Conservation (phyloP, 179 eudicot genomes). For the Gypsophila paniculata region DNA sequence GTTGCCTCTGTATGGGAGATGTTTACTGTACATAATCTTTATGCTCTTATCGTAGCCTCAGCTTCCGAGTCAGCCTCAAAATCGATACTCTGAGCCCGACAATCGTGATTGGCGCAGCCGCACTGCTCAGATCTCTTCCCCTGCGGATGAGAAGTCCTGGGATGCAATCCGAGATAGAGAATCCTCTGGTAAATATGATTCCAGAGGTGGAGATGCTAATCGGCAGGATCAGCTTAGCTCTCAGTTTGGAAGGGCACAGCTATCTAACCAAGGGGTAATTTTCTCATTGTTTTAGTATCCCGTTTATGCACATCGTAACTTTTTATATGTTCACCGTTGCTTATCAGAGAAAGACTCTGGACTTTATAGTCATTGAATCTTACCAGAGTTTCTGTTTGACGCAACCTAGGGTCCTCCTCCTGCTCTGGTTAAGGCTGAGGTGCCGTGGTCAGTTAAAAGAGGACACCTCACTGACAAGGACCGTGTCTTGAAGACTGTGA, state of each 20-base stretch:
- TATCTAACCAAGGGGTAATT: slow-evolving; percentile 57
- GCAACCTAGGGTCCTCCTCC: slow-evolving; percentile 63
- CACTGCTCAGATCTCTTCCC: slow-evolving; percentile 49
- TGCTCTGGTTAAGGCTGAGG: slow-evolving; percentile 85
- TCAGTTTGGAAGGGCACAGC: slow-evolving; percentile 55
- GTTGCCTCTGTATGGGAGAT: background rate
- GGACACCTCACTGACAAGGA: slow-evolving; percentile 82
- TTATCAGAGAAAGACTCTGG: background rate
- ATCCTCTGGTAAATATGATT: slow-evolving; percentile 36
- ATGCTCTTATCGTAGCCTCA: slow-evolving; percentile 25
- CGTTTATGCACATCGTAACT: background rate
- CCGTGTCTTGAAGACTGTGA: slow-evolving; percentile 88
- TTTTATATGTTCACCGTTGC: too few species aligned
- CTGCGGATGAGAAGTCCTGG: slow-evolving; percentile 79
- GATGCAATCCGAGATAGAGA: slow-evolving; percentile 65
- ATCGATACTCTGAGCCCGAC: slow-evolving; percentile 82
- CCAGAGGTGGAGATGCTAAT: slow-evolving; percentile 40
- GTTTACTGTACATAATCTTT: background rate
- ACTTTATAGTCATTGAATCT: background rate
- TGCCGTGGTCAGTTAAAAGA: slow-evolving; percentile 92
- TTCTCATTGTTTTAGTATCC: background rate
- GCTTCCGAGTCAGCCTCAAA: slow-evolving; percentile 48
- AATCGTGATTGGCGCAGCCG: slow-evolving; percentile 95
- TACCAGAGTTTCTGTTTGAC: slow-evolving; percentile 16
- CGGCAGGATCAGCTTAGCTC: slow-evolving; percentile 62